Evolutionary conservation across 108 stramenopile species (phyloP).

Genomic region (Cyclotella baltica): DNA sequence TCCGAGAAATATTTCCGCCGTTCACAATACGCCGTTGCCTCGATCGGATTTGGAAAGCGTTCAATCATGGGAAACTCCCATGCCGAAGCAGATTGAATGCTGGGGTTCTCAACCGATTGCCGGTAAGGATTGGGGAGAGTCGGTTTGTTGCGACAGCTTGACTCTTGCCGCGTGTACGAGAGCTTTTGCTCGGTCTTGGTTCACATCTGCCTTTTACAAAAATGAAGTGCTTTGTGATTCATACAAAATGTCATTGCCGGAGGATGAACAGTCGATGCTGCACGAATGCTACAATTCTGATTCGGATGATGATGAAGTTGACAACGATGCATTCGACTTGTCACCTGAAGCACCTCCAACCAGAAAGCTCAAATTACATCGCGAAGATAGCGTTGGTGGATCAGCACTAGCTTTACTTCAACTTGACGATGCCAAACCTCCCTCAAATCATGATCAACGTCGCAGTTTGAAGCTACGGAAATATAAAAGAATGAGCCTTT

Average conservation of each 20-base stretch:
- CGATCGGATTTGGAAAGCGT: conserved; percentile 7
- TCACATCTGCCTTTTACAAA: conserved; percentile 38
- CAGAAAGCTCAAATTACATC: conserved; percentile 19
- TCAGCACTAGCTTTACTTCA: conserved; percentile 49
- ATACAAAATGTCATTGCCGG: conserved; percentile 24
- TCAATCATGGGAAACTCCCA: conserved; percentile 59
- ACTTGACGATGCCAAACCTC: conserved; percentile 31
- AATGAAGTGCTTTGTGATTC: conserved; percentile 32
- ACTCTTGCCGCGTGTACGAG: conserved; percentile 47
- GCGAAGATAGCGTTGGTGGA: conserved; percentile 47
- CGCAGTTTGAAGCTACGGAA: conserved; percentile 46
- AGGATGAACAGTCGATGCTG: conserved; percentile 32
- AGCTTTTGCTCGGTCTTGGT: conserved; percentile 57
- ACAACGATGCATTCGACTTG: background rate
- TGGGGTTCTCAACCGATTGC: conserved; percentile 81
- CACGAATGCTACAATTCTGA: conserved; percentile 17
- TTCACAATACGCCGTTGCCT: conserved; percentile 34
- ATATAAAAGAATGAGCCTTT: conserved; percentile 47
- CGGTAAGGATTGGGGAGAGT: conserved; percentile 84
- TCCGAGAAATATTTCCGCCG: conserved; percentile 34
- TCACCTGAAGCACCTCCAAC: background rate
- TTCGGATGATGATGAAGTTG: conserved; percentile 8
- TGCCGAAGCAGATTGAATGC: conserved; percentile 55
- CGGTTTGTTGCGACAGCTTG: conserved; percentile 47
- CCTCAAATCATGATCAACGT: conserved; percentile 10